These are phyloP conservation scores for Penicillium hordei DNA, from an alignment of 2,329 filamentous ascomycete species.

Conservation along the genomic window DNA sequence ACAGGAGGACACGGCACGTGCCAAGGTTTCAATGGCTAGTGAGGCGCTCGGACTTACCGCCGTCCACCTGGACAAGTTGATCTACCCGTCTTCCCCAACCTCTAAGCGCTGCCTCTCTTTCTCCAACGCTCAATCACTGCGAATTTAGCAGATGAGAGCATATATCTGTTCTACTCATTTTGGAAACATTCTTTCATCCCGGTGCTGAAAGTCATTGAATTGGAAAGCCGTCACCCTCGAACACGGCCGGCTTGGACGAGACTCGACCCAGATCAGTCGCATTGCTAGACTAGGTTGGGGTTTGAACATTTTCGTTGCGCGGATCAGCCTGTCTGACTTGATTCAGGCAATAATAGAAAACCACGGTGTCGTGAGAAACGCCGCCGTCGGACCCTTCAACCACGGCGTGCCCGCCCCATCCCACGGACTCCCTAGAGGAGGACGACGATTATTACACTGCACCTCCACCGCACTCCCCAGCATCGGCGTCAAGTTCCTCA, in stretches of 20 bases:
- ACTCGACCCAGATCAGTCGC: background rate
- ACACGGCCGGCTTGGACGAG: background rate
- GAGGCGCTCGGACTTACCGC: slow-evolving; percentile 21
- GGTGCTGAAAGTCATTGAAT: background rate
- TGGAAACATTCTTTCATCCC: background rate
- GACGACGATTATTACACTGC: slow-evolving; percentile 41
- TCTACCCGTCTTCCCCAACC: slow-evolving; percentile 12
- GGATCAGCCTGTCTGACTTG: background rate
- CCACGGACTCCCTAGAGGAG: slow-evolving; percentile 42
- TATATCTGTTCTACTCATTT: background rate
- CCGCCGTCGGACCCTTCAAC: slow-evolving; percentile 34
- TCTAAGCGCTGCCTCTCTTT: slow-evolving; percentile 16
- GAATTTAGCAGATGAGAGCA: background rate
- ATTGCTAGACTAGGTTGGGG: background rate
- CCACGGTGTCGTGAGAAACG: slow-evolving; percentile 36
- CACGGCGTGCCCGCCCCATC: slow-evolving; percentile 46
- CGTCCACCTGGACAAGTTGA: slow-evolving; percentile 5
- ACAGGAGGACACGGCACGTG: slow-evolving; percentile 6
- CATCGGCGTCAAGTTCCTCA: slow-evolving; percentile 51
- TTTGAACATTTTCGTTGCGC: background rate
- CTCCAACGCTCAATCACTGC: slow-evolving; percentile 1
- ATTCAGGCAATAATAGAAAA: slow-evolving; percentile 10
- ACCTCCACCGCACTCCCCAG: slow-evolving; percentile 42
- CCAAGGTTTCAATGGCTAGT: slow-evolving; percentile 8
- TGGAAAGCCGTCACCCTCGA: background rate